phyloP scores from a whole-genome alignment of 192 early-diverging fungal species.

The Coemansia reversa region DNA sequence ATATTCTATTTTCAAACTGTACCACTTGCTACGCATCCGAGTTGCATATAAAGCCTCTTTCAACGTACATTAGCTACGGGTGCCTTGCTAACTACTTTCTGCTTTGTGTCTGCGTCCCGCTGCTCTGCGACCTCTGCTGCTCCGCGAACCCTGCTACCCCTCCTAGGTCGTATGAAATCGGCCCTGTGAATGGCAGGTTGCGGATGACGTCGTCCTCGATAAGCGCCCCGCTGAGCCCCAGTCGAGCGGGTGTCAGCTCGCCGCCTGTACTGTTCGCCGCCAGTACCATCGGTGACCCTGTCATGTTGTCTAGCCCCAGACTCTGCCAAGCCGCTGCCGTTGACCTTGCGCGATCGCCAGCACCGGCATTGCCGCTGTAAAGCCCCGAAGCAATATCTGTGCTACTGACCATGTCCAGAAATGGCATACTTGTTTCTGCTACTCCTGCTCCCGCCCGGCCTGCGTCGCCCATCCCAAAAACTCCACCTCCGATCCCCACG shows the following conservation, averaged over 20 bases:
- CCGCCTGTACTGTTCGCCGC: not conserved
- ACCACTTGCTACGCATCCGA: no score
- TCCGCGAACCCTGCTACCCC: not conserved
- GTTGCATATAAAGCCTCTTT: no score
- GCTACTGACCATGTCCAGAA: not conserved
- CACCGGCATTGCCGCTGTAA: not conserved
- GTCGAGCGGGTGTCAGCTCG: conserved; percentile 8
- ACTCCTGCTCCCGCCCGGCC: not conserved
- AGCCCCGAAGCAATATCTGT: not conserved
- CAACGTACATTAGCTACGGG: no score
- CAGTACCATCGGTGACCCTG: not conserved
- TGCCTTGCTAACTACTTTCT: no score
- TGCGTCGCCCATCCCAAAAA: not conserved
- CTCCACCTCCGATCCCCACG: not conserved
- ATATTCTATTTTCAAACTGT: no score
- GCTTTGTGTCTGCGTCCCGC: no score
- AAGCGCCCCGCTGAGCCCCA: conserved; percentile 32
- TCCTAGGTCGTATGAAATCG: conserved; percentile 23
- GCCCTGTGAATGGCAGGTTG: conserved; percentile 32
- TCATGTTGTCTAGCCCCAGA: no score
- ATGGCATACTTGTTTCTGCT: not conserved
- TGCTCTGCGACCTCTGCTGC: no score
- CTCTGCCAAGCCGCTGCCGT: not conserved
- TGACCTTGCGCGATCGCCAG: not conserved
- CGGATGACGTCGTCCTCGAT: conserved; percentile 35